Conservation (phyloP, 208 protist genomes). For the Wallacemonas sp. region DNA sequence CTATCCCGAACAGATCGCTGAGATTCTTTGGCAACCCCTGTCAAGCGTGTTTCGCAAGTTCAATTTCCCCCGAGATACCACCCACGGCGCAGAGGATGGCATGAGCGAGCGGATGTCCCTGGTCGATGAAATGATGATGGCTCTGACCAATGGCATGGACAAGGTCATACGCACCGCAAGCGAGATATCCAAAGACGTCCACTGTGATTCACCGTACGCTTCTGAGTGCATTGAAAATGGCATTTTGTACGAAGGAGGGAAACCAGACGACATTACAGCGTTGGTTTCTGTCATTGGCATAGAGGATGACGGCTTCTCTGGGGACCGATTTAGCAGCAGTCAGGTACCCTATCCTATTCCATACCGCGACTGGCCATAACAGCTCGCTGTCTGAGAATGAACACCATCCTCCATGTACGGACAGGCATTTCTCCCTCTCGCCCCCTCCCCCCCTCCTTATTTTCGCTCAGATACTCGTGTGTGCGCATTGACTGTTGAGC, state of each 20-base stretch:
- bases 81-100: conserved; percentile 6
- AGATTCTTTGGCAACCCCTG: conserved; percentile 46
- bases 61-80: conserved; percentile 14
- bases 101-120: conserved; percentile 25
- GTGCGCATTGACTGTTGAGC: too few relatives aligned
- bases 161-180: conserved; percentile 39
- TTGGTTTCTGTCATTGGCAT: conserved; percentile 57
- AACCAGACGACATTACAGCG: conserved; percentile 79
- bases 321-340: conserved; percentile 46
- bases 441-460: too few relatives aligned
- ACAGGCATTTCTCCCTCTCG: too few relatives aligned
- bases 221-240: conserved; percentile 60
- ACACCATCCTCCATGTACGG: too few relatives aligned
- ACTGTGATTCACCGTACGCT: conserved; percentile 64
- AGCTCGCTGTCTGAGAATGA: too few relatives aligned
- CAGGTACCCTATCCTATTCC: conserved; percentile 44
- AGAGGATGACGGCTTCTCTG: conserved; percentile 36
- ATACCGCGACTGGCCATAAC: conserved; percentile 74
- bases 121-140: conserved; percentile 48
- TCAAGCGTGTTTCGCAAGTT: conserved; percentile 28
- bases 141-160: conserved; percentile 32
- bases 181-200: conserved; percentile 38
- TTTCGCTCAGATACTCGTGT: too few relatives aligned
- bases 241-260: conserved; percentile 70
- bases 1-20: conserved; percentile 37